Conservation (phyloP, 73 alveolate genomes). For the Paramecium octaurelia region DNA sequence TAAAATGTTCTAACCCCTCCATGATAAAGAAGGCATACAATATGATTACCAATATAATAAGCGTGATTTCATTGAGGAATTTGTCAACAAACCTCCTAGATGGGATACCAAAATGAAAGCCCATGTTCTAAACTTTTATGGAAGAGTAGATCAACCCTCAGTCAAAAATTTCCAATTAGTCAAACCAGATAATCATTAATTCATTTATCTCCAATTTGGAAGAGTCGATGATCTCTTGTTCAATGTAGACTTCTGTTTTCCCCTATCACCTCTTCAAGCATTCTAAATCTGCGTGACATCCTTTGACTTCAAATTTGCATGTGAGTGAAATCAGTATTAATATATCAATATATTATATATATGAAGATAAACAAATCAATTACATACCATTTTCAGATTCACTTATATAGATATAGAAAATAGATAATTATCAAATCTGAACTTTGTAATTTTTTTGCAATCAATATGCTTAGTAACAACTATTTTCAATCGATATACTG, state of each 20-base stretch:
- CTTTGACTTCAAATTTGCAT: conserved; percentile 84
- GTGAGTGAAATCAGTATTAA: conserved; percentile 68
- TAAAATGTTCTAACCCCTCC: conserved; percentile 64
- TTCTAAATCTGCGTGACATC: conserved; percentile 79
- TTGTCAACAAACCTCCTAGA: conserved; percentile 85
- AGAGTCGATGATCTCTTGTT: conserved; percentile 76
- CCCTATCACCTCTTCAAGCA: conserved; percentile 78
- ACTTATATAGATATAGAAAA: no score
- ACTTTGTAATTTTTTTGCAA: no score
- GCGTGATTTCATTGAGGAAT: conserved; percentile 62
- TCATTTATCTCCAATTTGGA: conserved; percentile 81
- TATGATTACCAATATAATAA: conserved; percentile 66
- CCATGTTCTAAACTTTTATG: conserved; percentile 84
- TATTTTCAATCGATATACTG: no score
- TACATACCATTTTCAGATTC: no score
- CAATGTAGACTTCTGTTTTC: conserved; percentile 81
- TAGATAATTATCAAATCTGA: no score
- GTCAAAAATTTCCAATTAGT: conserved; percentile 86
- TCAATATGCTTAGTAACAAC: no score
- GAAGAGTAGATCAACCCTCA: conserved; percentile 90
- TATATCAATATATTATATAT: not conserved
- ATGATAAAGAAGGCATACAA: conserved; percentile 70
- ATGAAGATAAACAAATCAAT: not conserved
- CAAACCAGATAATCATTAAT: conserved; percentile 77
- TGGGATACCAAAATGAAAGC: conserved; percentile 90